Conservation (phyloP, 1,139 yeast species). For the Hansenula lynferdii region DNA sequence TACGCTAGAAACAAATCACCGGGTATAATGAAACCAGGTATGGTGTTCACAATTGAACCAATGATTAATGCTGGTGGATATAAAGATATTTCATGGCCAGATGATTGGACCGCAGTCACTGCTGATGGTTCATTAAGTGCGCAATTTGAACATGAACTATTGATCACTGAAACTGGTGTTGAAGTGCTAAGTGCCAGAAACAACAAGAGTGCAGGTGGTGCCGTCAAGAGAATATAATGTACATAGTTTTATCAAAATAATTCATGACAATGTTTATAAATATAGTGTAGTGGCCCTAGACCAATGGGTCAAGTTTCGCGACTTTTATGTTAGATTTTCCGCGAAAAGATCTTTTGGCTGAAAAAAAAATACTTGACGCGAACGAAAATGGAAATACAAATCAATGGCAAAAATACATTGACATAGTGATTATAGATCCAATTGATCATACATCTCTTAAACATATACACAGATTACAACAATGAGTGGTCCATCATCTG, state of each 20-base stretch:
- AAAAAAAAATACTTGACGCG: no score
- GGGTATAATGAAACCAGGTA: conserved; percentile 93
- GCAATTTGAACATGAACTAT: conserved; percentile 90
- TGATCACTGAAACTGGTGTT: conserved; percentile 91
- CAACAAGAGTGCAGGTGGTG: conserved; percentile 83
- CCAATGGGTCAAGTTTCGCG: no score
- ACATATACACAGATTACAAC: neutral
- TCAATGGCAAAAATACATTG: no score
- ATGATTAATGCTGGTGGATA: conserved; percentile 90
- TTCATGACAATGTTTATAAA: no score
- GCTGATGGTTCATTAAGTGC: conserved; percentile 87
- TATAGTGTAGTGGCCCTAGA: no score
- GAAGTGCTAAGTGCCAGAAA: conserved; percentile 86
- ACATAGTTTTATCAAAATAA: no score
- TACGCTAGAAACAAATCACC: conserved; percentile 90
- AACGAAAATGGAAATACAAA: no score
- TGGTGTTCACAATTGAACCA: conserved; percentile 97
- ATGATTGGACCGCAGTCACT: conserved; percentile 94
- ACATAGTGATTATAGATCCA: no score
- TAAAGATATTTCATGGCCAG: conserved; percentile 91
- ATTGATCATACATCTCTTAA: no score
- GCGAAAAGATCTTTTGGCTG: no score
- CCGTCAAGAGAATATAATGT: conserved; percentile 53
- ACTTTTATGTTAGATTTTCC: no score
- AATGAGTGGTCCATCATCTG: conserved; percentile 1